phyloP scores from a whole-genome alignment of 1,284 basidiomycete genomes.

The Hemileia vastatrix region DNA sequence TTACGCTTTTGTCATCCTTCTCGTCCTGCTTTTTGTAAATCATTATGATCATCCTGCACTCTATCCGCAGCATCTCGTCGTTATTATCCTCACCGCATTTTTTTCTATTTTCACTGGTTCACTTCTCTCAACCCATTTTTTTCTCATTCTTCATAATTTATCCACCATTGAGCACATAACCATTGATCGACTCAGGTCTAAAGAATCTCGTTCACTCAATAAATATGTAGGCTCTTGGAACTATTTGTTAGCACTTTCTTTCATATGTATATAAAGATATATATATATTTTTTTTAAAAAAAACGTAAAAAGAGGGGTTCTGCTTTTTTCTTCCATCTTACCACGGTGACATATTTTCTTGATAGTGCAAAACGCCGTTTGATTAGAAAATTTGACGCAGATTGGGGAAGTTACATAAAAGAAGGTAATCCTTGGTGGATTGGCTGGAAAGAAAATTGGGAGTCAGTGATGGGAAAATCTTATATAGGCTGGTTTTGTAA shows the following conservation, averaged over 20 bases:
- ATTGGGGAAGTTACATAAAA: too few species aligned
- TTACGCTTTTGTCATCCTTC: neutral
- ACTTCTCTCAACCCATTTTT: neutral
- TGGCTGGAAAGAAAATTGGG: neutral
- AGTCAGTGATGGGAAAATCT: neutral
- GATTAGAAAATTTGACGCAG: too few species aligned
- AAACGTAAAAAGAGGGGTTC: too few species aligned
- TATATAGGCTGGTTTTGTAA: neutral
- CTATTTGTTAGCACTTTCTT: too few species aligned
- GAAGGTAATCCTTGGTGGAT: too few species aligned
- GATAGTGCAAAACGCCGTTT: too few species aligned
- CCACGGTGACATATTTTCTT: too few species aligned
- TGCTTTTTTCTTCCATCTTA: too few species aligned
- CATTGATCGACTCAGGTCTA: neutral
- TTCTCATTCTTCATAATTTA: neutral
- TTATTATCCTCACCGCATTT: neutral
- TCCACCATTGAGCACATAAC: neutral
- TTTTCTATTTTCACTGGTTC: neutral
- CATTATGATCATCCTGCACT: neutral
- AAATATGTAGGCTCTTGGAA: too few species aligned
- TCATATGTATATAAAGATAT: too few species aligned
- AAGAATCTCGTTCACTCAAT: too few species aligned
- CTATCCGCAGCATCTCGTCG: neutral
- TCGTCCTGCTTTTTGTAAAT: neutral
- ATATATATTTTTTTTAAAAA: too few species aligned